A percentile compares a stretch with the other conserved stretches of the same genome.
These are phyloP conservation scores for Arthroderma sp. DNA, from an alignment of 2,329 filamentous ascomycete species.

Conservation along the genomic window DNA sequence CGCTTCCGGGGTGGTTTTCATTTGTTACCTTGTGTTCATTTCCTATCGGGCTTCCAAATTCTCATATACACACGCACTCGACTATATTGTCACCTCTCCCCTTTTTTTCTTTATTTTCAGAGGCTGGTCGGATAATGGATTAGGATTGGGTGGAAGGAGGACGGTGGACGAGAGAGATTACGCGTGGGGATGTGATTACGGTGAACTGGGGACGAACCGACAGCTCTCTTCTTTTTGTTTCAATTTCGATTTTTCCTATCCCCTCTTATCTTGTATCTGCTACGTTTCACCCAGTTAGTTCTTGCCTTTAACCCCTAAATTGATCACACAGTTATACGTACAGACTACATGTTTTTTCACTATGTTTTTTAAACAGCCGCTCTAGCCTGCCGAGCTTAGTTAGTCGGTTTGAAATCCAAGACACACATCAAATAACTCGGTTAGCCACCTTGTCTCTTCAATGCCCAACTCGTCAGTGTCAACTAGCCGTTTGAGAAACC, in stretches of 20 bases:
- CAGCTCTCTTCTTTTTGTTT: not conserved
- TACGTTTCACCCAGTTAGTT: not conserved
- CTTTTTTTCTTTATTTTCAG: constrained; percentile 1
- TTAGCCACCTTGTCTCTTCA: no score
- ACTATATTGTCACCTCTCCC: no score
- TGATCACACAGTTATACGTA: no score
- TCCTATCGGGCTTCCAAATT: not conserved
- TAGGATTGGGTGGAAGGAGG: constrained; percentile 1
- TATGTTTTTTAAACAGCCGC: no score
- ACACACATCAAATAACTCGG: no score
- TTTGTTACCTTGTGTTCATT: constrained; percentile 8
- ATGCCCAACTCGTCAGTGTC: no score
- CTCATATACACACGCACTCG: no score
- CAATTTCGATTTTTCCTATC: not conserved
- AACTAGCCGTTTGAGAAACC: no score
- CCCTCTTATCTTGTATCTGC: not conserved
- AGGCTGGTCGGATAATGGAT: constrained; percentile 3
- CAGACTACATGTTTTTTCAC: no score
- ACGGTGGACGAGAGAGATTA: constrained; percentile 4
- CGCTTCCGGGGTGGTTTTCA: constrained; percentile 34
- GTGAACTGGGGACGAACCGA: constrained; percentile 7
- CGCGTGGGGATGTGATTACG: constrained; percentile 9
- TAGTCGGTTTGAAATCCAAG: no score
- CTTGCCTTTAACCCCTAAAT: not conserved
- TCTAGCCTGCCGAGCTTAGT: no score